Conservation (phyloP, 306 rosid genomes). For the Fragaria iinumae region DNA sequence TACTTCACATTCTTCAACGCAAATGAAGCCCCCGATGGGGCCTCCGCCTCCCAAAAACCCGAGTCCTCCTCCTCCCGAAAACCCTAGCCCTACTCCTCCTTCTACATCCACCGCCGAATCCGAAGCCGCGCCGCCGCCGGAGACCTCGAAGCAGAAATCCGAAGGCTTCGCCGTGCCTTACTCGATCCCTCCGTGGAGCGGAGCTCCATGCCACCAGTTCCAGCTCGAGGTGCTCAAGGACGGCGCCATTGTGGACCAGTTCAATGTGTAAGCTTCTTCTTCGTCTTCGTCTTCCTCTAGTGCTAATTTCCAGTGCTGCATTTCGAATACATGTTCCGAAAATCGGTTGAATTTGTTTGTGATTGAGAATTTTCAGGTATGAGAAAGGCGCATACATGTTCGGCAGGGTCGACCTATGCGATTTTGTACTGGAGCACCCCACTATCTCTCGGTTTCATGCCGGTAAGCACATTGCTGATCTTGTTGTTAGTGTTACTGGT, state of each 20-base stretch:
- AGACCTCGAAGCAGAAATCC: constrained; percentile 28
- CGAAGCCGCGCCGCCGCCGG: constrained; percentile 5
- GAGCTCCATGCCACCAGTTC: constrained; percentile 68
- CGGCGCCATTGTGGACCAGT: constrained; percentile 65
- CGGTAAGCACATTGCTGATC: background rate
- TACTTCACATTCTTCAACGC: constrained; percentile 13
- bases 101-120: constrained; percentile 15
- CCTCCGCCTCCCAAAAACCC: constrained; percentile 43
- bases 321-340: background rate
- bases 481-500: background rate
- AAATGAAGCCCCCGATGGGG: constrained; percentile 27
- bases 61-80: constrained; percentile 11
- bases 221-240: constrained; percentile 83
- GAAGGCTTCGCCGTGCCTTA: constrained; percentile 51
- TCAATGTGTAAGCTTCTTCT: constrained; percentile 36
- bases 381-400: constrained; percentile 96
- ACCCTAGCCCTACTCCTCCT: background rate
- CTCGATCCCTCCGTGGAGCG: constrained; percentile 81
- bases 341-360: background rate
- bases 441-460: background rate
- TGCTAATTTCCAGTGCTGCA: background rate
- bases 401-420: constrained; percentile 88
- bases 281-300: background rate
- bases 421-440: constrained; percentile 82
- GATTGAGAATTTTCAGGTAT: constrained; percentile 33